Conservation (phyloP, 2,329 filamentous ascomycete species). For the Cercospora sp. region DNA sequence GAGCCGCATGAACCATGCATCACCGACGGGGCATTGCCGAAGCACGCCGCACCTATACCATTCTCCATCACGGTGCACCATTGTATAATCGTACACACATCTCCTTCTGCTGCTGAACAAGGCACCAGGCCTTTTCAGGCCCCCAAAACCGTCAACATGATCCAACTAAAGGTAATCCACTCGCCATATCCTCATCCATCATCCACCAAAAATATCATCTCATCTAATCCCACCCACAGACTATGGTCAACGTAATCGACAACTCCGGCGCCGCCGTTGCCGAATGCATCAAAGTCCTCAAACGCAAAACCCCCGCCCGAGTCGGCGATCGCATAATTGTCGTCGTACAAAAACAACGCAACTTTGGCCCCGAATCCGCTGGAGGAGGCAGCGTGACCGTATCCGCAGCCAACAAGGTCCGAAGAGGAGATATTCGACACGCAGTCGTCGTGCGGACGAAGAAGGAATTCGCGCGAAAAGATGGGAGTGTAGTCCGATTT, state of each 20-base stretch:
- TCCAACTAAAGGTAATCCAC: conserved; percentile 54
- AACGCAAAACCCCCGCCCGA: conserved; percentile 82
- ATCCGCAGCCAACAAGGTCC: conserved; percentile 83
- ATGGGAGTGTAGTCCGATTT: conserved; percentile 88
- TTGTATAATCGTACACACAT: not conserved
- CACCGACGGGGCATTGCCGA: conserved; percentile 3
- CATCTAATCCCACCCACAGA: conserved; percentile 53
- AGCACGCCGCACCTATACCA: not conserved
- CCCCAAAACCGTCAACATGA: conserved; percentile 62
- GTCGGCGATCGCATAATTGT: conserved; percentile 97
- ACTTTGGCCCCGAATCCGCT: conserved; percentile 68
- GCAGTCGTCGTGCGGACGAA: conserved; percentile 90
- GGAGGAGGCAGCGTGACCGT: conserved; percentile 71
- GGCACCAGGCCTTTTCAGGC: not conserved
- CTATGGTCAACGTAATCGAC: conserved; percentile 99
- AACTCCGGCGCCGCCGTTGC: conserved; percentile 97
- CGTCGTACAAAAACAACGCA: conserved; percentile 94
- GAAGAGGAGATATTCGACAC: conserved; percentile 92
- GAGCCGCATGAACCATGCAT: conserved; percentile 7
- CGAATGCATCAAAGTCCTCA: conserved; percentile 90
- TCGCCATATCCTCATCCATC: not conserved
- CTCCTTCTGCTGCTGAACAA: not conserved
- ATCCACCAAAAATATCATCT: not conserved
- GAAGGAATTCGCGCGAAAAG: conserved; percentile 81
- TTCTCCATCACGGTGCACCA: not conserved